Evolutionary conservation across 2,329 filamentous ascomycete genomes (phyloP), one percentile per base, ranked within the genome.

Genomic region (Furcasterigmium sp.): DNA sequence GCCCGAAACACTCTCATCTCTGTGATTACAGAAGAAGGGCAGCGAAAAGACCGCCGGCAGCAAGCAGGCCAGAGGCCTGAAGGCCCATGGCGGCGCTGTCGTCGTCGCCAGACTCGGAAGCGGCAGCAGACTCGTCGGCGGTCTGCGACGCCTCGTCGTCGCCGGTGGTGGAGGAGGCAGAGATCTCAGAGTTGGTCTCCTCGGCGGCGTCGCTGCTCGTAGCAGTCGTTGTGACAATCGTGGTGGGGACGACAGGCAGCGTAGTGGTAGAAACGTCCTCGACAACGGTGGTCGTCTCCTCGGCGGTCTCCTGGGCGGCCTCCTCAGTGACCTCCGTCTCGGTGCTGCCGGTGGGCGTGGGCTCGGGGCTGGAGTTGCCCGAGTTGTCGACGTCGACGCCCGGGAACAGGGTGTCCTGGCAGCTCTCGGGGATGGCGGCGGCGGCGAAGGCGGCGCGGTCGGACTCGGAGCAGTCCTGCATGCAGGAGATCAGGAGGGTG

Each of bases 401-500:
- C 15, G 44, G 44, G 28, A 46, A 39, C 17, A 46, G 21, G 20
- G 18, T 28, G n/a, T 20, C 29, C 25, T 28, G 36, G 40, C 40
- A 39, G 15, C 19, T 13, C 26, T 28, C 19, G 26, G 36, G 39
- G 20, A 46, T n/a, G 8, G 14, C 17, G 7, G 7, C 11, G n/a
- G 20, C 29, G 21, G 40, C 39, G 39, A 42, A 46, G 14, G 13
- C 10, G 35, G 15, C 19, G 20, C 37, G 42, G 38, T 44, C 45
- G 17, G 25, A 15, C 14, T 13, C 3, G 34, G 45, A 14, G 39
- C 45, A 47, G 5, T 41, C 18, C 23, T 35, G 23, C 37, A 47
- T 47, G 39, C 45, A 47, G 3, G 26, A 9, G 42, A 47, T 20
- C 30, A 47, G 32, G 30, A 11, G 7, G 37, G 38, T 44, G 42